phyloP scores from a whole-genome alignment of 441 rosid genomes.

The Pelargonium exstipulatum region DNA sequence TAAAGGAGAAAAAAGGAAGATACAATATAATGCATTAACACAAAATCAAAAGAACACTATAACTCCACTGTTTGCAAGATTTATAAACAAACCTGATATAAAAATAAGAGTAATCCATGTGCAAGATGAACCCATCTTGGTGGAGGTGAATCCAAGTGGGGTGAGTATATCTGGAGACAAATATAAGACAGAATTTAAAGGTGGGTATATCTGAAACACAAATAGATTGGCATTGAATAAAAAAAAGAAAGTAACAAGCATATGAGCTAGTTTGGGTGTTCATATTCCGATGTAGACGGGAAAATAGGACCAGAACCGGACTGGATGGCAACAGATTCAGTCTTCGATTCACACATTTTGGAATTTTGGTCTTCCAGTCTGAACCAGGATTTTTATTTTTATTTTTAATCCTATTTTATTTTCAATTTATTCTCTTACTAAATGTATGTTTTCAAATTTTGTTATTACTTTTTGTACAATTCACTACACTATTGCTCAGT shows the following conservation, averaged over 20 bases:
- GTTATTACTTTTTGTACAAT: too few species aligned
- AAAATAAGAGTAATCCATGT: constrained; percentile 88
- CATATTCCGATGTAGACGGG: too few species aligned
- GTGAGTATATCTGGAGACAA: constrained; percentile 69
- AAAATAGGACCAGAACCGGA: too few species aligned
- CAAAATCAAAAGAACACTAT: constrained; percentile 6
- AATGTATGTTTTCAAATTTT: too few species aligned
- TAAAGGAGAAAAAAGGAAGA: neutral
- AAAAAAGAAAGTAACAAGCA: neutral
- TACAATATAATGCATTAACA: constrained; percentile 8
- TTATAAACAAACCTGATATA: constrained; percentile 68
- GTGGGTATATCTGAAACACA: neutral
- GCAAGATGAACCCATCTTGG: constrained; percentile 96
- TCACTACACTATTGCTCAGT: too few species aligned
- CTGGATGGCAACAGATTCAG: too few species aligned
- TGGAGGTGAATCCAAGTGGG: constrained; percentile 79
- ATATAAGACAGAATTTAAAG: constrained; percentile 5
- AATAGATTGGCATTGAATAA: neutral
- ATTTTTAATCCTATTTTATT: too few species aligned
- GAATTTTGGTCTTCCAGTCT: too few species aligned
- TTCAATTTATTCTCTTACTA: too few species aligned
- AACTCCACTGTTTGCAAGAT: constrained; percentile 2
- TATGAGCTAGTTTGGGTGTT: too few species aligned
- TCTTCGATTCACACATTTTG: too few species aligned
- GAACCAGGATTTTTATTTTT: too few species aligned